These are phyloP conservation scores for Pontederia crassipes DNA, from an alignment of 176 grass and related monocot genomes.

Conservation along the genomic window DNA sequence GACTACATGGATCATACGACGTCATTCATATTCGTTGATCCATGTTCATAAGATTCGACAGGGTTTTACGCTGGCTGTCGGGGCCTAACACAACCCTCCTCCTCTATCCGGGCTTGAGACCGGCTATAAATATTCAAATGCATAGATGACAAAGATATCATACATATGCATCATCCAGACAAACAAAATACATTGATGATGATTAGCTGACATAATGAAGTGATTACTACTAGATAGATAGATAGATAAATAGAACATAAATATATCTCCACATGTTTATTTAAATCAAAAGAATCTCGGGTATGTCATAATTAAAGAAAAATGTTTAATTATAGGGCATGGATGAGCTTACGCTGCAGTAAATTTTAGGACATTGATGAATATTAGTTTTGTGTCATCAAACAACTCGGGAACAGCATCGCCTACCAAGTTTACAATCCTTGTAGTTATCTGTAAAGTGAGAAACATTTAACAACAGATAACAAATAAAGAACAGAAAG, in stretches of 20 bases:
- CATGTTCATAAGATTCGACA: too few relatives aligned
- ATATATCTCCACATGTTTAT: not conserved
- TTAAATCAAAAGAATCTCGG: not conserved
- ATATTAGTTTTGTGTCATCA: slow-evolving; percentile 48
- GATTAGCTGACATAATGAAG: slow-evolving; percentile 1
- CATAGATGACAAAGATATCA: too few relatives aligned
- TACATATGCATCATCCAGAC: not conserved
- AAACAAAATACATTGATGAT: not conserved
- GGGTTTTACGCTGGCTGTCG: too few relatives aligned
- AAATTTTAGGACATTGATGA: slow-evolving; percentile 59
- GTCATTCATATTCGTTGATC: too few relatives aligned
- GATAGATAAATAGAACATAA: slow-evolving; percentile 4
- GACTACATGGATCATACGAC: too few relatives aligned
- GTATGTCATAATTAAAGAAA: not conserved
- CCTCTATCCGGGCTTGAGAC: too few relatives aligned
- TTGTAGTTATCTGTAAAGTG: slow-evolving; percentile 38
- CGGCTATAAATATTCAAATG: too few relatives aligned
- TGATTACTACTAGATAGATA: slow-evolving; percentile 12
- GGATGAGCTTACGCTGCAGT: slow-evolving; percentile 55
- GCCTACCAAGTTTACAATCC: slow-evolving; percentile 41
- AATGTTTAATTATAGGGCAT: not conserved
- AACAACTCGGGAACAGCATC: slow-evolving; percentile 64
- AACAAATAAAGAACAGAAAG: not conserved
- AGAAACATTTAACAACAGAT: slow-evolving; percentile 15
- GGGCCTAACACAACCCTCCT: too few relatives aligned